Base-by-base conservation (phyloP, 2,329 filamentous ascomycete species). In the Cordyceps sp. region DNA sequence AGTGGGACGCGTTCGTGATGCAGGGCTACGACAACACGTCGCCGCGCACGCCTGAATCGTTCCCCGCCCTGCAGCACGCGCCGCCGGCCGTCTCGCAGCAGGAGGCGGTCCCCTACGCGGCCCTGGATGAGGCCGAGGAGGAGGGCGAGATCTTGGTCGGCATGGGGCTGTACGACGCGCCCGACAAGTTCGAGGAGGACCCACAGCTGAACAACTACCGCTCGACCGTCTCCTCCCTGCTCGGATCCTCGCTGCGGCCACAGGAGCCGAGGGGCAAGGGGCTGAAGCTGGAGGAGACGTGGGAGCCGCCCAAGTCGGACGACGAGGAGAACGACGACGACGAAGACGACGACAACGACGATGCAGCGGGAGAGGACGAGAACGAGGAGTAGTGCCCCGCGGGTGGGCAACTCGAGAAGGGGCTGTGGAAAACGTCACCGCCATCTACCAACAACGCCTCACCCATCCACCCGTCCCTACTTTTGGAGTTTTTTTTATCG, bases 241-340 rank as follows among this genome's bases (percentile, higher is more conserved):
- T 74, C 29, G 66, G 66, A 17, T 55, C 66, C 7, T 50, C 59
- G 2, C 63, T 61, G 41, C 54, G 58, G 26, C 47, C 47, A 6
- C 41, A 52, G 0, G 62, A 65, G 39, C 58, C 66, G 4, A 62
- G 58, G 14, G 79, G 80, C 35, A 82, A 83, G 51, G 80, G 81
- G 0, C 58, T 88, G 42, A 88, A 85, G 49, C 59, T 90, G 4
- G 81, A 88, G 52, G 80, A 86, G 49, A 80, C 79, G 0, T 88
- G 67, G 79, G 77, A 72, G 50, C 80, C 66, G 14, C 77, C 75
- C 9, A 68, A 71, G 29, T 64, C 69, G n/a, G 25, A 26, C 7
- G 25, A 66, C 0, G 58, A 64, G 0, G 60, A 62, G 3, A 55
- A 61, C 1, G 53, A 47, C 2, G 50, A 52, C 0, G 59, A n/a